Base-by-base conservation (phyloP, 2,329 filamentous ascomycete genomes). In the Chrysoporthe cubensis region DNA sequence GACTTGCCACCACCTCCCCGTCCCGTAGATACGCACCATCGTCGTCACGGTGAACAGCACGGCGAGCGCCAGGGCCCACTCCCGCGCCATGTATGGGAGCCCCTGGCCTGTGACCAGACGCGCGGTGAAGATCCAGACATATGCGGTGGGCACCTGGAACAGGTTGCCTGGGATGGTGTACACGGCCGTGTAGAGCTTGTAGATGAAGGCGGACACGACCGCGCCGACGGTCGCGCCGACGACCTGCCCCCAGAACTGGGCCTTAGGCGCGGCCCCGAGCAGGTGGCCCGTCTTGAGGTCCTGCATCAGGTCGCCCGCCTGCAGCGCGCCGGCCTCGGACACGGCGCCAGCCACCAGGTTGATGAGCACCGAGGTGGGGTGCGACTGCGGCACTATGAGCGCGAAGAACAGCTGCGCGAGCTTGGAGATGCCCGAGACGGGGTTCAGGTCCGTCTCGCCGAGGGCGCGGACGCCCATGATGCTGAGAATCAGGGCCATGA, bases 51-150 rank as follows among this genome's bases (percentile, higher is more conserved):
- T 87, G 74, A 96, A 98, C 1, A 97, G 78, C 1, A 86, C 75
- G 0, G 90, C 94, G n/a, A 91, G 90, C 0, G 88, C 90, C 0
- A 89, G 79, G 0, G 95, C 92, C 82, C 91, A 96, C 74, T 94
- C 89, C 75, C 87, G 88, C 0, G 93, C 94, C 89, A 94, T 94
- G 0, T 87, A 83, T 0, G 96, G 96, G 54, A 99, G 78, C 0
- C 96, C 96, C 71, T 96, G 87, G 1, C 96, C 96, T 0, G 94
- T 98, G 11, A 99, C 94, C 2, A 99, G 84, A 18, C 96, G 86
- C 1, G 96, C 95, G 0, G 96, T 99, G 78, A 97, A 97, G 64
- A 99, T 92, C 96, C 96, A 99, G 5, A 99, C 94, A 76, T 95
- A 61, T 0, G 90, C 95, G 0, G 96, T 98, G 0, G 96, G 96